A percentile compares a stretch with the other conserved stretches of the same genome.
Conservation (phyloP, 768 basidiomycete species). For the button mushroom (Agaricus bisporus) region DNA sequence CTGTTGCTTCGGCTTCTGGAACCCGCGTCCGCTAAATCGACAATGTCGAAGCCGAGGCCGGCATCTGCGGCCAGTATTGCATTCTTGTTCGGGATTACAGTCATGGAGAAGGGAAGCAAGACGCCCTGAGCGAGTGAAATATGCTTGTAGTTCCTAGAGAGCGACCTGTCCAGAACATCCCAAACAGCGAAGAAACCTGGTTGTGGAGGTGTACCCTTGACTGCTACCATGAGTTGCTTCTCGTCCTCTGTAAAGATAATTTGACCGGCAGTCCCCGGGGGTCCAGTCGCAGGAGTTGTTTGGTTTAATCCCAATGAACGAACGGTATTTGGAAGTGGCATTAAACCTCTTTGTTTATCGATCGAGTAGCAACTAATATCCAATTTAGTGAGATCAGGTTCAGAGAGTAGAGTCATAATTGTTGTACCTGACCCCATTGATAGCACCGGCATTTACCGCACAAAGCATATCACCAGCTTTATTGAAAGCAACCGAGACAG, state of each 20-base stretch:
- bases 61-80: slow-evolving; percentile 36
- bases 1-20: slow-evolving; percentile 22
- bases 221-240: slow-evolving; percentile 37
- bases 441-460: slow-evolving; percentile 35
- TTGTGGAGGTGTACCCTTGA: slow-evolving; percentile 41
- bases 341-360: slow-evolving; percentile 34
- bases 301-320: slow-evolving; percentile 41
- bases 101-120: slow-evolving; percentile 44
- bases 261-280: slow-evolving; percentile 37
- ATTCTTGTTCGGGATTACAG: slow-evolving; percentile 24
- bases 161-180: slow-evolving; percentile 18
- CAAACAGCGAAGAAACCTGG: slow-evolving; percentile 30
- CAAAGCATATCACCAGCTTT: slow-evolving; percentile 26
- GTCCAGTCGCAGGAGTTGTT: slow-evolving; percentile 45
- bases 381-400: not conserved
- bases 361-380: slow-evolving; percentile 33
- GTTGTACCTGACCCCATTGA: slow-evolving; percentile 31
- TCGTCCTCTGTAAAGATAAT: slow-evolving; percentile 42
- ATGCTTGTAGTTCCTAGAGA: slow-evolving; percentile 34
- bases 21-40: slow-evolving; percentile 22
- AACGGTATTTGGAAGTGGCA: slow-evolving; percentile 31
- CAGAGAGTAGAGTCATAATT: slow-evolving; percentile 15
- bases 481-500: slow-evolving; percentile 37
- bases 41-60: slow-evolving; percentile 33
- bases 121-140: slow-evolving; percentile 29